Evolutionary conservation across 768 basidiomycete genomes (phyloP).

Genomic region (Termitomyces sp.): DNA sequence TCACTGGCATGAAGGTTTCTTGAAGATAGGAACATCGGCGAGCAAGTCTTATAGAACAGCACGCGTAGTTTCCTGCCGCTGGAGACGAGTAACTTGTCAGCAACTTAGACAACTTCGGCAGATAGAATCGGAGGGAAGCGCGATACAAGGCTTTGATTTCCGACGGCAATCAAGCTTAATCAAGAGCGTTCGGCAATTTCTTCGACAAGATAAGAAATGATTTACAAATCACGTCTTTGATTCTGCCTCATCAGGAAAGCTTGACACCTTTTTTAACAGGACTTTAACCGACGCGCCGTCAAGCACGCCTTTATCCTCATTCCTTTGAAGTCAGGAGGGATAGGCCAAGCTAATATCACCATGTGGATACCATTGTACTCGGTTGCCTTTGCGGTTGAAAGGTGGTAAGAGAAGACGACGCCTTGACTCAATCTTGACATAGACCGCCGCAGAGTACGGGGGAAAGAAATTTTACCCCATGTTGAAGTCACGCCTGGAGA

Average conservation of each 20-base stretch:
- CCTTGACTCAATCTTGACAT: not conserved
- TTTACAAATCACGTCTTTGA: not conserved
- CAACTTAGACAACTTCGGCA: not conserved
- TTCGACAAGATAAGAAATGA: constrained; percentile 1
- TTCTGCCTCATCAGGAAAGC: not conserved
- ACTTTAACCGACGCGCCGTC: not conserved
- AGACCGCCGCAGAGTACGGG: not conserved
- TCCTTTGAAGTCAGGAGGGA: not conserved
- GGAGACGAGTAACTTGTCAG: constrained; percentile 3
- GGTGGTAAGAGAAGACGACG: not conserved
- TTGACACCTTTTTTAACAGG: not conserved
- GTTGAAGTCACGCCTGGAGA: not conserved
- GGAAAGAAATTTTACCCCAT: not conserved
- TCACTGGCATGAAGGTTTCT: constrained; percentile 1
- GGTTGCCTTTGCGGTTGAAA: not conserved
- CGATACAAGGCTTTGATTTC: not conserved
- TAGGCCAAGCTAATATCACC: not conserved
- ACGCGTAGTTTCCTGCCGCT: not conserved
- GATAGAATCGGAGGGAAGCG: not conserved
- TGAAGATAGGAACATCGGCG: not conserved
- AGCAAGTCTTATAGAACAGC: not conserved
- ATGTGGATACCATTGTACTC: not conserved
- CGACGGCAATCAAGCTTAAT: not conserved
- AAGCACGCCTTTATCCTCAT: not conserved
- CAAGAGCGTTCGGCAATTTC: not conserved